Conservation (phyloP, 257 asterid species). For the Echium plantagineum region DNA sequence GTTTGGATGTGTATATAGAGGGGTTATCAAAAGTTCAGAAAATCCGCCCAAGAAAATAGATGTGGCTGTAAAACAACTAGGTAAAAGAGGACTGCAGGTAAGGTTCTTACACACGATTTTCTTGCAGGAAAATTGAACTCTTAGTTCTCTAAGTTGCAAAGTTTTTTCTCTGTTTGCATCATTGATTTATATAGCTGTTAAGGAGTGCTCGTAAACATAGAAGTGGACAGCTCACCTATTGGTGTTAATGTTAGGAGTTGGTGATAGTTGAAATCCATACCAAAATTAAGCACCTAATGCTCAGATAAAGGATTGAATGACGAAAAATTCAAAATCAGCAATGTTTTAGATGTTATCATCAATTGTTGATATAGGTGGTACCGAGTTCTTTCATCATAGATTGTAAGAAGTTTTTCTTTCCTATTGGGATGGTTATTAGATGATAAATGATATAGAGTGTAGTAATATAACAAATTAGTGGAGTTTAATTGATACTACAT, state of each 20-base stretch:
- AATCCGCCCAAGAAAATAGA: conserved; percentile 47
- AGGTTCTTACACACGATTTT: conserved; percentile 8
- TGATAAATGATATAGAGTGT: background rate
- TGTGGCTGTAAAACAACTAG: conserved; percentile 76
- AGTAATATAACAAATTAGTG: background rate
- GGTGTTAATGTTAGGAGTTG: background rate
- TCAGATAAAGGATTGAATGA: background rate
- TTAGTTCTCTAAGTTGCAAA: background rate
- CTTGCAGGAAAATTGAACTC: too few relatives aligned
- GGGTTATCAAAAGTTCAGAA: conserved; percentile 35
- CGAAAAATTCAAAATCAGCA: background rate
- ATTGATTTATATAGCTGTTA: background rate
- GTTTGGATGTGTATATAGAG: conserved; percentile 76
- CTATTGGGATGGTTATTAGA: background rate
- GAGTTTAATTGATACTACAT: background rate
- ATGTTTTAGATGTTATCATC: background rate
- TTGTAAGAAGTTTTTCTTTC: background rate
- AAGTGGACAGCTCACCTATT: background rate
- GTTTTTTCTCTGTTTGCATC: background rate
- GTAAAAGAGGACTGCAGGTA: conserved; percentile 75
- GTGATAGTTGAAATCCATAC: background rate
- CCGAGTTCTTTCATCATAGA: background rate
- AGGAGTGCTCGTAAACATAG: background rate
- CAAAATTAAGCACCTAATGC: background rate
- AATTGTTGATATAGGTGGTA: too few relatives aligned